A percentile compares a stretch with the other conserved stretches of the same genome.
These are phyloP conservation scores for Salix viminalis DNA, from an alignment of 345 rosid genomes.

Conservation along the genomic window DNA sequence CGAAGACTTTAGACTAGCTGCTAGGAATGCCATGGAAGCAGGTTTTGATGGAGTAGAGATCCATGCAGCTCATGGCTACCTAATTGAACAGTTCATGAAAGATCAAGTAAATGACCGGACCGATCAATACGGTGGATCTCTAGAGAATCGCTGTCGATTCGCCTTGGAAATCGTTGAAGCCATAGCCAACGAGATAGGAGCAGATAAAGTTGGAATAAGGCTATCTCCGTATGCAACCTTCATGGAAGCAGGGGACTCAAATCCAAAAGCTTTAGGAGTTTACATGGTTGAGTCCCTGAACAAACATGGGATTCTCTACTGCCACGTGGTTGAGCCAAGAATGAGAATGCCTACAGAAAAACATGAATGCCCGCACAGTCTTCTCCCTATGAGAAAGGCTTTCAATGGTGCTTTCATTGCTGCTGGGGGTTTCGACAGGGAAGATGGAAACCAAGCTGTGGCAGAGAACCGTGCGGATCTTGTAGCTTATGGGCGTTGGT, in stretches of 20 bases:
- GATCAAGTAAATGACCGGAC: conserved; percentile 63
- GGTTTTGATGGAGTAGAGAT: conserved; percentile 78
- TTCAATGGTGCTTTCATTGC: conserved; percentile 55
- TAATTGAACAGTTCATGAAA: conserved; percentile 64
- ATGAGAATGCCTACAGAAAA: conserved; percentile 35
- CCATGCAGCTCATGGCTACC: conserved; percentile 62
- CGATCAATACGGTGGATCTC: conserved; percentile 60
- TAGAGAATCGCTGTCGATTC: conserved; percentile 53
- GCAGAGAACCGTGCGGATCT: conserved; percentile 45
- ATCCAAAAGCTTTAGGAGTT: conserved; percentile 52
- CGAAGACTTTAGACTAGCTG: conserved; percentile 64
- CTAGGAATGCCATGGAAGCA: conserved; percentile 65
- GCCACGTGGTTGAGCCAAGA: conserved; percentile 66
- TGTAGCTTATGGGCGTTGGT: conserved; percentile 50
- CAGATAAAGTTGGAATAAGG: conserved; percentile 55
- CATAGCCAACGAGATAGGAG: conserved; percentile 50
- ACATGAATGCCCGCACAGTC: conserved; percentile 24
- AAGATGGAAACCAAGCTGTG: conserved; percentile 43
- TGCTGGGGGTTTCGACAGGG: conserved; percentile 49
- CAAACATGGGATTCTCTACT: conserved; percentile 49
- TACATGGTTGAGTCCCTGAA: conserved; percentile 58
- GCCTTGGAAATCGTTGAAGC: conserved; percentile 59
- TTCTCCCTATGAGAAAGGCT: conserved; percentile 50
- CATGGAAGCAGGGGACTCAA: conserved; percentile 51
- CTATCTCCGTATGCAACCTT: conserved; percentile 54